phyloP scores from a whole-genome alignment of 1,284 basidiomycete genomes.

The Vanrija humicola region DNA sequence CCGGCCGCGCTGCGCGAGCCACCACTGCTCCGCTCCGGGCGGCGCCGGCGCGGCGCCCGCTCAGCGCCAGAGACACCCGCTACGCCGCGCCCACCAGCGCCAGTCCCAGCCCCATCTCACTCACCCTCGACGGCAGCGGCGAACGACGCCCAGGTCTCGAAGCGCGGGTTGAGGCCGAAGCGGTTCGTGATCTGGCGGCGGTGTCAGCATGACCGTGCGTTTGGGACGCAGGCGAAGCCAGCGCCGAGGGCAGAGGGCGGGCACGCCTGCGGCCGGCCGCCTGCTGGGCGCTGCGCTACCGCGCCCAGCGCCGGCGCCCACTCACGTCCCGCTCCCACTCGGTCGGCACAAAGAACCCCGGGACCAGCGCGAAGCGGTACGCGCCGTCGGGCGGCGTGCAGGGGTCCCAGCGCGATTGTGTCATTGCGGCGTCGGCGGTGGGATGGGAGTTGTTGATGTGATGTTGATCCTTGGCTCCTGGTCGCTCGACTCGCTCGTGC shows the following conservation, averaged over 20 bases:
- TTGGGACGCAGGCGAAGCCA: background rate
- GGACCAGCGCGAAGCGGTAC: conserved; percentile 25
- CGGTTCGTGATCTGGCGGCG: conserved; percentile 20
- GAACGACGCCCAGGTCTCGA: conserved; percentile 23
- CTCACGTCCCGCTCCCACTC: conserved; percentile 31
- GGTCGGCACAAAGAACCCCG: conserved; percentile 26
- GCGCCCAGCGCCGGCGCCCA: background rate
- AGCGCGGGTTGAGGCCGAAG: conserved; percentile 21
- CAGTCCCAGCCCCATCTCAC: background rate
- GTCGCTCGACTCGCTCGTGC: too few relatives aligned
- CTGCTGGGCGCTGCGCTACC: background rate
- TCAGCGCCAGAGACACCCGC: too few relatives aligned
- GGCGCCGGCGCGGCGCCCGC: too few relatives aligned
- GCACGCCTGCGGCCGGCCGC: background rate
- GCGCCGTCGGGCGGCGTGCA: background rate
- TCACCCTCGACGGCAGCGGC: conserved; percentile 18
- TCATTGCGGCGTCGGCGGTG: too few relatives aligned
- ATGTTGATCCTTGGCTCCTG: too few relatives aligned
- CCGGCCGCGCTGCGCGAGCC: too few relatives aligned
- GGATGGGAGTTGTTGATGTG: too few relatives aligned
- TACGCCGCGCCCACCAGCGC: too few relatives aligned
- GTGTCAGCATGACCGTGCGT: background rate
- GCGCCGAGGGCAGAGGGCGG: too few relatives aligned
- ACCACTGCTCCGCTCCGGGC: too few relatives aligned
- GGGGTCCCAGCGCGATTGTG: too few relatives aligned